phyloP scores from a whole-genome alignment of 495 filamentous ascomycete species.

The Neurospora sp. region DNA sequence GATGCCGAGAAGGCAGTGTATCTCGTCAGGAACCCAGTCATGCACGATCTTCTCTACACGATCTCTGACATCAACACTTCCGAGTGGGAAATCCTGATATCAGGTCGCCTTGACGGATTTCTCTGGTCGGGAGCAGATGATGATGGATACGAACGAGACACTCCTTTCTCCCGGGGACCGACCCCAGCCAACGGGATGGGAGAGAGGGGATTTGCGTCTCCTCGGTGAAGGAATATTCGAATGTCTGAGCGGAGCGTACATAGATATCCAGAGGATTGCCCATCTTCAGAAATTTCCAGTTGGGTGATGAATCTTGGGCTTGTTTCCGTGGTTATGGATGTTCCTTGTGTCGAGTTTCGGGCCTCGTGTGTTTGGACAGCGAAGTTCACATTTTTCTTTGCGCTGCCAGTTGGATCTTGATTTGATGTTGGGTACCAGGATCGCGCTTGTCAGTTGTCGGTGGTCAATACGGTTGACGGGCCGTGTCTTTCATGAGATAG shows the following conservation, averaged over 20 bases:
- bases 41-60: constrained; percentile 81
- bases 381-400: not conserved
- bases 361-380: not conserved
- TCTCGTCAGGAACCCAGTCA: constrained; percentile 67
- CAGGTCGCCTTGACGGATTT: constrained; percentile 94
- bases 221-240: constrained; percentile 8
- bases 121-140: constrained; percentile 87
- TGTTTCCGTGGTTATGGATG: not conserved
- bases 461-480: not conserved
- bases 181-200: constrained; percentile 34
- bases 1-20: constrained; percentile 83
- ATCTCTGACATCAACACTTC: constrained; percentile 73
- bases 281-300: not conserved
- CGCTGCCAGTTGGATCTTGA: not conserved
- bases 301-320: not conserved
- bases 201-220: constrained; percentile 17
- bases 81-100: constrained; percentile 95
- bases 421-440: not conserved
- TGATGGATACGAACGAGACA: constrained; percentile 20
- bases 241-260: not conserved
- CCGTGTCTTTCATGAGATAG: not conserved
- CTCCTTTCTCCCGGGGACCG: constrained; percentile 39
- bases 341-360: not conserved
- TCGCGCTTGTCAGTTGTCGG: not conserved
- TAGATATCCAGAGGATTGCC: not conserved